Conservation (phyloP, 805 yeast genomes). For the Ogataea methanolica region DNA sequence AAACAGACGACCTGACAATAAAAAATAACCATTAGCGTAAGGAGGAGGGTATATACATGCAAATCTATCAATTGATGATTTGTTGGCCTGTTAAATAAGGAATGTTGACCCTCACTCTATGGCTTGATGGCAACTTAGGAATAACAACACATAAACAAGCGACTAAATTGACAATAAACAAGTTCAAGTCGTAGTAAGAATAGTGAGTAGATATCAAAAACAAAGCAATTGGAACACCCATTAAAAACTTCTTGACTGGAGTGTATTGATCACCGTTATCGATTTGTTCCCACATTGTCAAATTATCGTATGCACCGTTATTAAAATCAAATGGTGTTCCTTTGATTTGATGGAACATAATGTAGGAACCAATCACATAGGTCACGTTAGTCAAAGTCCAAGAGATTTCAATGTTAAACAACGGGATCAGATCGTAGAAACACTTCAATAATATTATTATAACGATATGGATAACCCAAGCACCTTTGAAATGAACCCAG, state of each 20-base stretch:
- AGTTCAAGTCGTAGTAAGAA: constrained; percentile 73
- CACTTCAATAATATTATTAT: constrained; percentile 70
- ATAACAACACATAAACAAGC: constrained; percentile 84
- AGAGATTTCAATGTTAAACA: constrained; percentile 74
- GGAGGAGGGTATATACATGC: neutral
- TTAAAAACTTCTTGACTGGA: constrained; percentile 88
- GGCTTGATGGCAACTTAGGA: constrained; percentile 84
- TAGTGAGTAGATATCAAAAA: constrained; percentile 88
- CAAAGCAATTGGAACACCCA: constrained; percentile 87
- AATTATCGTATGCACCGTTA: constrained; percentile 90
- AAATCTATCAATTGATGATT: constrained; percentile 17
- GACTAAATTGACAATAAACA: constrained; percentile 73
- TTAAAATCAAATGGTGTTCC: constrained; percentile 98
- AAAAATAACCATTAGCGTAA: no score
- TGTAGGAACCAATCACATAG: constrained; percentile 85
- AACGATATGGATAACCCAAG: constrained; percentile 91
- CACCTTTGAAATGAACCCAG: constrained; percentile 96
- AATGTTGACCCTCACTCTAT: constrained; percentile 65
- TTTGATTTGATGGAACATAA: constrained; percentile 94
- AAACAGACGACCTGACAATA: neutral
- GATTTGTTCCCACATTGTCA: constrained; percentile 98
- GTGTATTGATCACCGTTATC: constrained; percentile 91
- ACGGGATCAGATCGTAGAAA: constrained; percentile 74
- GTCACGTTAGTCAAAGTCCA: constrained; percentile 94
- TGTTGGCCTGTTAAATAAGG: constrained; percentile 42